phyloP scores from a whole-genome alignment of 1,284 basidiomycete genomes.

The Cutaneotrichosporon curvatum region DNA sequence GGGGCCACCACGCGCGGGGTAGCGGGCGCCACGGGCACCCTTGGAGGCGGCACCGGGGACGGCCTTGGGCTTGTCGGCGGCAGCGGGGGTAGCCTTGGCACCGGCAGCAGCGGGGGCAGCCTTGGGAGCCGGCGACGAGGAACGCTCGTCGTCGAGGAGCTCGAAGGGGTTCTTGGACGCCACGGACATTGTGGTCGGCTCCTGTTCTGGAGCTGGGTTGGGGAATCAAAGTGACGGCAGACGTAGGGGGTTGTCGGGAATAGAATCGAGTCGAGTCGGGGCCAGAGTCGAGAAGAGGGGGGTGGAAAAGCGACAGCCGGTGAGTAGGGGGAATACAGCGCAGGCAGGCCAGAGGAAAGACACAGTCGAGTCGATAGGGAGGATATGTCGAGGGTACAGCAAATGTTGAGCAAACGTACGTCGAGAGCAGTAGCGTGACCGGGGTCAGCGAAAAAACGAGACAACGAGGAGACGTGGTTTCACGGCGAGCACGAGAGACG shows the following conservation, averaged over 20 bases:
- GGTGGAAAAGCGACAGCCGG: too few species aligned
- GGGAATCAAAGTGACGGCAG: not conserved
- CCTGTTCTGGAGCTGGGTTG: constrained; percentile 14
- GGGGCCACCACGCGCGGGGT: constrained; percentile 38
- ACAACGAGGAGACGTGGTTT: not conserved
- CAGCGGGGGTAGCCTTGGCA: constrained; percentile 19
- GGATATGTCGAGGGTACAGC: too few species aligned
- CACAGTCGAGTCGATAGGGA: too few species aligned
- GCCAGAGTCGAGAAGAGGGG: too few species aligned
- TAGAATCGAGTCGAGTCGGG: too few species aligned
- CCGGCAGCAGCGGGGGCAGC: constrained; percentile 13
- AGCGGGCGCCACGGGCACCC: constrained; percentile 24
- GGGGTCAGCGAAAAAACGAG: not conserved
- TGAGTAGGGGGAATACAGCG: too few species aligned
- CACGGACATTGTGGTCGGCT: constrained; percentile 43
- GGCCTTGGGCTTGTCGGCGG: constrained; percentile 22
- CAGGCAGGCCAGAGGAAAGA: too few species aligned
- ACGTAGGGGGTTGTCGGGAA: too few species aligned
- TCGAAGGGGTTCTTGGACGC: constrained; percentile 48
- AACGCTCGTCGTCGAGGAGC: constrained; percentile 39
- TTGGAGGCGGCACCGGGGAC: constrained; percentile 31
- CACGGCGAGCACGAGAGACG: not conserved
- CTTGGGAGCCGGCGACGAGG: constrained; percentile 31
- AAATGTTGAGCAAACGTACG: too few species aligned
- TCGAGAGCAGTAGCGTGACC: not conserved